Conservation (phyloP, 2,329 filamentous ascomycete genomes). For the Paecilomyces sp. region DNA sequence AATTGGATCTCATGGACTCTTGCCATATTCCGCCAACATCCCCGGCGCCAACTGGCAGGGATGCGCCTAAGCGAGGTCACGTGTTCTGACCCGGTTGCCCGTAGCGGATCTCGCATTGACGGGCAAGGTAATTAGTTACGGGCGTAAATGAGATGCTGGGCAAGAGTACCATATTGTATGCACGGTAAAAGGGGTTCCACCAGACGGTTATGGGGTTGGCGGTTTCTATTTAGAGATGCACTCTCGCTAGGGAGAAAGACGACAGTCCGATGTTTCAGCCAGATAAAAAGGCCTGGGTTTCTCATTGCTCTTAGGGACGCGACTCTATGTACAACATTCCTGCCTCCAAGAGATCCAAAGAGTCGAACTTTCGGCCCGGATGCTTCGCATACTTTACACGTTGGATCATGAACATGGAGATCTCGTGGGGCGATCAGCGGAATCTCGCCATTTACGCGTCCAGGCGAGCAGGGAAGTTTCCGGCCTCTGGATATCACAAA, state of each 20-base stretch:
- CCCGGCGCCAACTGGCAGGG: background rate
- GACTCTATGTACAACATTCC: conserved; percentile 26
- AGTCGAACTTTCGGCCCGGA: conserved; percentile 19
- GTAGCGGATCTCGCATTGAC: background rate
- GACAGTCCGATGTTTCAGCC: background rate
- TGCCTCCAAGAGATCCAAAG: conserved; percentile 10
- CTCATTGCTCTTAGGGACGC: conserved; percentile 3
- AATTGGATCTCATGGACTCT: background rate
- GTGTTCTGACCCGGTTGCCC: background rate
- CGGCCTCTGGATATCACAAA: conserved; percentile 37
- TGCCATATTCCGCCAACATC: background rate
- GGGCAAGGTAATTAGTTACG: background rate
- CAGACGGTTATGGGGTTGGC: background rate
- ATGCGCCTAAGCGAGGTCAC: background rate
- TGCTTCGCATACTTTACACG: conserved; percentile 33
- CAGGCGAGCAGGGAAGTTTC: conserved; percentile 48
- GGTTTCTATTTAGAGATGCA: background rate
- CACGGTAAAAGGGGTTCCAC: background rate
- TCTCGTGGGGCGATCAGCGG: conserved; percentile 21
- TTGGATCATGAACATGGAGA: conserved; percentile 25
- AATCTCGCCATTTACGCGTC: conserved; percentile 33
- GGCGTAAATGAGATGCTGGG: background rate
- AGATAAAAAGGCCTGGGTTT: background rate
- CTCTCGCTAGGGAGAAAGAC: background rate
- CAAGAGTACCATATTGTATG: background rate